A percentile compares a stretch with the other conserved stretches of the same genome.
These are phyloP conservation scores for Pezizomycotina sp. DNA, from an alignment of 2,329 filamentous ascomycete genomes.

Conservation along the genomic window DNA sequence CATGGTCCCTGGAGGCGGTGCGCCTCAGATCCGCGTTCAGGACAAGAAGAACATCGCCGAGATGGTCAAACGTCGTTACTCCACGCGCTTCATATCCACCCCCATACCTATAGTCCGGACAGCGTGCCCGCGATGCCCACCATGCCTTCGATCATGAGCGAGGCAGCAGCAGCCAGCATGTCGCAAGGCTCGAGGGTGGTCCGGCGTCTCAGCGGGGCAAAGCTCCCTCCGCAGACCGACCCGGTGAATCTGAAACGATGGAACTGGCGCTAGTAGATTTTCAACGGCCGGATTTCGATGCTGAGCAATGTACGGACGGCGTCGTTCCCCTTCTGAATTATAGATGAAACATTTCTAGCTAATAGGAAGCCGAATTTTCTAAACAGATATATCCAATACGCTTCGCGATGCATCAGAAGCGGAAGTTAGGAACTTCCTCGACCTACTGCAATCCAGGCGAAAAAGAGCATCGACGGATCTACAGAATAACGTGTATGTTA, in stretches of 20 bases:
- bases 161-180: conserved; percentile 5
- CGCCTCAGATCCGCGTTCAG: conserved; percentile 20
- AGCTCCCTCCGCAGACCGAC: conserved; percentile 4
- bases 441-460: conserved; percentile 58
- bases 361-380: conserved; percentile 27
- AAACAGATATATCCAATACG: conserved; percentile 45
- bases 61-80: conserved; percentile 86
- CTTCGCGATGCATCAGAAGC: conserved; percentile 74
- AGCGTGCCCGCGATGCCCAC: conserved; percentile 54
- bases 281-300: conserved; percentile 58
- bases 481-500: conserved; percentile 91
- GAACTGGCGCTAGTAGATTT: conserved; percentile 47
- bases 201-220: conserved; percentile 6
- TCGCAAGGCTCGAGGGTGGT: conserved; percentile 2
- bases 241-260: conserved; percentile 4
- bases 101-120: conserved; percentile 58
- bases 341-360: conserved; percentile 24
- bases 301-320: conserved; percentile 53
- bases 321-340: neutral
- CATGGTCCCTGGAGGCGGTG: conserved; percentile 8
- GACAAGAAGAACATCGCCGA: conserved; percentile 45
- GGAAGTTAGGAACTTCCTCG: conserved; percentile 69
- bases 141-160: conserved; percentile 36
- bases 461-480: conserved; percentile 64
- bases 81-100: conserved; percentile 51